A percentile compares a stretch with the other conserved stretches of the same genome.
phyloP scores from a whole-genome alignment of 2,329 filamentous ascomycete species.

The Scopulariopsis brevicaulis region DNA sequence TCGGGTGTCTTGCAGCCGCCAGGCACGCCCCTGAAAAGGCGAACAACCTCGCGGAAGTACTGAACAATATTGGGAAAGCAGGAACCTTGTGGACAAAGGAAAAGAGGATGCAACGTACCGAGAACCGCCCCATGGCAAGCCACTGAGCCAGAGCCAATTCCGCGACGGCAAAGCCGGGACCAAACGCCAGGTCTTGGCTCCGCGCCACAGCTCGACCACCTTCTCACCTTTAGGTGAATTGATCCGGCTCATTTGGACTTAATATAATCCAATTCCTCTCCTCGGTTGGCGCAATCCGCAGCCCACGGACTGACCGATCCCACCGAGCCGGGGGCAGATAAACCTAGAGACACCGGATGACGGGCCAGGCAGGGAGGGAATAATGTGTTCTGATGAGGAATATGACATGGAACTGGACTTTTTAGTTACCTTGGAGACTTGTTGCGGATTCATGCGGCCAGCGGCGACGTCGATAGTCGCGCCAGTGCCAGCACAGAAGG shows the following conservation, averaged over 20 bases:
- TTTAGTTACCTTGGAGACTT: background rate
- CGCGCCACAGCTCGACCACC: background rate
- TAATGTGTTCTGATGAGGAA: background rate
- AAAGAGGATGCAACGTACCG: background rate
- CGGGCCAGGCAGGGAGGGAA: background rate
- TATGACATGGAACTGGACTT: background rate
- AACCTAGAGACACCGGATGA: background rate
- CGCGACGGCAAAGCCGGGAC: background rate
- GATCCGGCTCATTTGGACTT: slow-evolving; percentile 5
- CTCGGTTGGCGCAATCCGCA: background rate
- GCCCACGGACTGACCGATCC: background rate
- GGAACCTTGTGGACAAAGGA: background rate
- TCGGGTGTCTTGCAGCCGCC: background rate
- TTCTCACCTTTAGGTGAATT: slow-evolving; percentile 1
- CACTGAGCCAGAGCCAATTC: background rate
- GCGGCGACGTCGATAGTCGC: background rate
- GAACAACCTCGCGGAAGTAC: background rate
- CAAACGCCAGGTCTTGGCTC: background rate
- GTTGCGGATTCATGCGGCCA: background rate
- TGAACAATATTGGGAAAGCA: background rate
- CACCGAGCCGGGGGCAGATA: too few species aligned
- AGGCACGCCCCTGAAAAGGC: background rate
- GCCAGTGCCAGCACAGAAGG: background rate
- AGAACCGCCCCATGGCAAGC: background rate
- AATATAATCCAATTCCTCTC: slow-evolving; percentile 3